A percentile compares a stretch with the other conserved stretches of the same genome.
Conservation (phyloP, 495 filamentous ascomycete species). For the Immersiella caudata region DNA sequence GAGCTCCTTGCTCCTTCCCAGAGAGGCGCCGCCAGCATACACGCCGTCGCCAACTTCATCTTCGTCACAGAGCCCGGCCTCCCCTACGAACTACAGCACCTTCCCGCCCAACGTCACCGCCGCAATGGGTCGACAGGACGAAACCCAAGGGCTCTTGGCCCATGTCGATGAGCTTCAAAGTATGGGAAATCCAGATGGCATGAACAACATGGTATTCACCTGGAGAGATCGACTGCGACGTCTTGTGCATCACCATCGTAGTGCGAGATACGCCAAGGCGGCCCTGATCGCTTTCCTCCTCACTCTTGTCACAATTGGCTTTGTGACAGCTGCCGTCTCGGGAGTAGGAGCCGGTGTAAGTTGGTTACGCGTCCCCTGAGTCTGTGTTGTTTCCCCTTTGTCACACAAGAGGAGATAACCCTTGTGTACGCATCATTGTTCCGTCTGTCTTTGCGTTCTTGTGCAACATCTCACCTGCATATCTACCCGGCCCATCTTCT, state of each 20-base stretch:
- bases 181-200: constrained; percentile 33
- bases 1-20: constrained; percentile 35
- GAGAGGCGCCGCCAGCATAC: constrained; percentile 52
- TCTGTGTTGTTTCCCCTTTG: neutral
- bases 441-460: neutral
- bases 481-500: neutral
- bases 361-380: neutral
- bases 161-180: constrained; percentile 42
- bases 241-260: constrained; percentile 21
- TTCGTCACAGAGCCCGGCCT: constrained; percentile 10
- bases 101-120: constrained; percentile 30
- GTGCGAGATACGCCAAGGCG: constrained; percentile 32
- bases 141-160: constrained; percentile 41
- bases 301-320: constrained; percentile 35
- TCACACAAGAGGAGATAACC: neutral
- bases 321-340: constrained; percentile 30
- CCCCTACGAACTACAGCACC: constrained; percentile 43
- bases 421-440: neutral
- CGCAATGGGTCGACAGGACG: constrained; percentile 45
- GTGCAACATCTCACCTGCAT: neutral
- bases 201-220: constrained; percentile 5
- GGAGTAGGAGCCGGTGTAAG: neutral
- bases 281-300: constrained; percentile 32
- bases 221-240: constrained; percentile 41
- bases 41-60: constrained; percentile 44